phyloP scores from a whole-genome alignment of 306 rosid species.

The Astragalus membranaceus region DNA sequence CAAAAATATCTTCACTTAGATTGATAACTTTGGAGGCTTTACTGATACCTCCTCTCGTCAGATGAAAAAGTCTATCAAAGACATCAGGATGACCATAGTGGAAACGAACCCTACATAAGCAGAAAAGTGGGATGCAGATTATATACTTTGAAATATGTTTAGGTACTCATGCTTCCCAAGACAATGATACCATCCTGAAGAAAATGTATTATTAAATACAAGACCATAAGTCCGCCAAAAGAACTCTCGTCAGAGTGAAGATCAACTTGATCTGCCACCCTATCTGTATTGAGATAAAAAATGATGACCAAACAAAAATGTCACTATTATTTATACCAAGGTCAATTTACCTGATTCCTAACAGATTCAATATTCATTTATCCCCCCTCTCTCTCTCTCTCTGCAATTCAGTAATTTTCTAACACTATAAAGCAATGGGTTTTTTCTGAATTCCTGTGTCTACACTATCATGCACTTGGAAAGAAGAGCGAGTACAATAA shows the following conservation, averaged over 20 bases:
- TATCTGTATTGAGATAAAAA: too few species aligned
- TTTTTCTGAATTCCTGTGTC: background rate
- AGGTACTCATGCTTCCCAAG: background rate
- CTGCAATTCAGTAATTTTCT: background rate
- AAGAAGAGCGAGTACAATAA: constrained; percentile 8
- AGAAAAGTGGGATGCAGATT: background rate
- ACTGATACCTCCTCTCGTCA: constrained; percentile 49
- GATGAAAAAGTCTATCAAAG: constrained; percentile 47
- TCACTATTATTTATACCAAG: background rate
- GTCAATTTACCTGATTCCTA: constrained; percentile 3
- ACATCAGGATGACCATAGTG: constrained; percentile 54
- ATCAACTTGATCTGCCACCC: background rate
- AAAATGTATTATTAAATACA: background rate
- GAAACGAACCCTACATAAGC: constrained; percentile 42
- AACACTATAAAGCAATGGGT: background rate
- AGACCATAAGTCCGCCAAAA: background rate
- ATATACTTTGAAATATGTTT: background rate
- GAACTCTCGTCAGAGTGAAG: background rate
- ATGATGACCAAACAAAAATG: too few species aligned
- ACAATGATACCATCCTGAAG: background rate
- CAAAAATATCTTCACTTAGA: constrained; percentile 48
- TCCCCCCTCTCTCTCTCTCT: background rate
- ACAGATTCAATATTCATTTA: background rate
- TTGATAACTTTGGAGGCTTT: constrained; percentile 49
- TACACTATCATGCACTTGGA: background rate